Evolutionary conservation across 768 basidiomycete genomes (phyloP).

Genomic region (Lactarius hengduanensis): DNA sequence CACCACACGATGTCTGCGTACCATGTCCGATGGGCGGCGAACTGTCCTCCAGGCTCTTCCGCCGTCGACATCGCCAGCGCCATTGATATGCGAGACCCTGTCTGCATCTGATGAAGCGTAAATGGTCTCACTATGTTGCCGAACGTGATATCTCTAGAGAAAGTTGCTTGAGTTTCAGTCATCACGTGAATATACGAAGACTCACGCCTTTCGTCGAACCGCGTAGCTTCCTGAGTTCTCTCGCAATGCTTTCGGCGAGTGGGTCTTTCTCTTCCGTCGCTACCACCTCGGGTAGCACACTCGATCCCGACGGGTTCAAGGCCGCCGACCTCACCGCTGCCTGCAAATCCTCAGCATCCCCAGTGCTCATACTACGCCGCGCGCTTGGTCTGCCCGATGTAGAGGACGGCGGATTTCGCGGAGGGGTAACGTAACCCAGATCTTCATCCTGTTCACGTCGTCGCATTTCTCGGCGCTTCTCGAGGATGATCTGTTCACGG

Average conservation of each 20-base stretch:
- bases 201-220: conserved; percentile 46
- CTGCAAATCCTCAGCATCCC: conserved; percentile 54
- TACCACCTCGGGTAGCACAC: conserved; percentile 40
- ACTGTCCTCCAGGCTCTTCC: conserved; percentile 88
- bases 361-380: conserved; percentile 75
- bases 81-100: conserved; percentile 64
- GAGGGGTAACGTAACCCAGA: conserved; percentile 38
- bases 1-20: conserved; percentile 36
- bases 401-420: conserved; percentile 29
- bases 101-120: conserved; percentile 72
- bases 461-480: conserved; percentile 64
- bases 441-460: conserved; percentile 50
- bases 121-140: conserved; percentile 72
- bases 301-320: conserved; percentile 36
- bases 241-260: conserved; percentile 68
- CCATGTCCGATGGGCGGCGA: conserved; percentile 92
- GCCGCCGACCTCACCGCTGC: conserved; percentile 32
- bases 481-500: conserved; percentile 67
- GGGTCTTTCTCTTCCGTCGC: conserved; percentile 50
- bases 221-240: conserved; percentile 63
- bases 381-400: conserved; percentile 46
- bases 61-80: conserved; percentile 78
- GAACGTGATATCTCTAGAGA: conserved; percentile 74
- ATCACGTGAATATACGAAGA: conserved; percentile 22
- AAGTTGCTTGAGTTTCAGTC: conserved; percentile 10